Evolutionary conservation across 768 basidiomycete genomes (phyloP).

Genomic region (Coprinopsis strossmayeri): DNA sequence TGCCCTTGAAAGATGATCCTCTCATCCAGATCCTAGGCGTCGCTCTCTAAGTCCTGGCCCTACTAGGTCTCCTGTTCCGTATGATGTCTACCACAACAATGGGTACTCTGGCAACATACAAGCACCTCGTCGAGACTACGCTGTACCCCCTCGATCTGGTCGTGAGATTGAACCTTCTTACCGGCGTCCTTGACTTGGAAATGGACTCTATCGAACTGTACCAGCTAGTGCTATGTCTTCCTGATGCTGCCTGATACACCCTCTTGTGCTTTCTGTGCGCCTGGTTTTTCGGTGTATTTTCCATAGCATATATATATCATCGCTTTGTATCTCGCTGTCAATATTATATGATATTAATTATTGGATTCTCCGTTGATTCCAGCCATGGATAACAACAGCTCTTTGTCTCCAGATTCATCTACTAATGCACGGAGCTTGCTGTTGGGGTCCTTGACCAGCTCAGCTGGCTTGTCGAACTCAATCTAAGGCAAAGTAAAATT

Average conservation of each 20-base stretch:
- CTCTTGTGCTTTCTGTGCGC: neutral
- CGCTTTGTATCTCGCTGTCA: neutral
- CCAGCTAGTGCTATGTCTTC: neutral
- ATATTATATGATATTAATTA: constrained; percentile 2
- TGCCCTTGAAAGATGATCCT: constrained; percentile 7
- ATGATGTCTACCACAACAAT: constrained; percentile 49
- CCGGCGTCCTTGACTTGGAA: constrained; percentile 3
- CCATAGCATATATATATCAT: neutral
- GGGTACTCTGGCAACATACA: constrained; percentile 40
- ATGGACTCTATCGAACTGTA: neutral
- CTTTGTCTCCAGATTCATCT: constrained; percentile 51
- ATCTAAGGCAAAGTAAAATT: constrained; percentile 20
- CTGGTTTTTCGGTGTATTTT: neutral
- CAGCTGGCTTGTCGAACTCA: constrained; percentile 47
- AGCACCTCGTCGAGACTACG: constrained; percentile 16
- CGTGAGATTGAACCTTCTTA: constrained; percentile 11
- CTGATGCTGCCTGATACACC: neutral
- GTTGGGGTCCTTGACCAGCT: constrained; percentile 44
- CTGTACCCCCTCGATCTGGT: constrained; percentile 23
- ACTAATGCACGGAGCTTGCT: constrained; percentile 50
- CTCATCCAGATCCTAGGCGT: constrained; percentile 52
- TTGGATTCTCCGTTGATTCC: neutral
- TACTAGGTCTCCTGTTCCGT: constrained; percentile 39
- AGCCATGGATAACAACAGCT: constrained; percentile 40
- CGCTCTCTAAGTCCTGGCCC: constrained; percentile 64